Conservation (phyloP, 2,329 filamentous ascomycete species). For the Byssochlamys sp. region DNA sequence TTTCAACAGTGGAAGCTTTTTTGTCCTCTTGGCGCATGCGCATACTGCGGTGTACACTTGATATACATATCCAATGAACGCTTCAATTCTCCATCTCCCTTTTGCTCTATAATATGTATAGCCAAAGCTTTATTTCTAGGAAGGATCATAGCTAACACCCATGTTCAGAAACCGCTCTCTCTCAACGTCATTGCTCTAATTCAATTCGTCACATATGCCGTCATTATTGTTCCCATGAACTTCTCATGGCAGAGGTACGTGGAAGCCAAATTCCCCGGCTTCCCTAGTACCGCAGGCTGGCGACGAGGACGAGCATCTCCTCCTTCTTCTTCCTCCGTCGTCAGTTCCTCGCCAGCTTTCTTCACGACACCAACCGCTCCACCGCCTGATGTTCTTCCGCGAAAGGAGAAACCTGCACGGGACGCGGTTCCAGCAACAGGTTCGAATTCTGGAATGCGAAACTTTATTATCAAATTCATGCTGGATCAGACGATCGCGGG, state of each 20-base stretch:
- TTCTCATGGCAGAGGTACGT: conserved; percentile 76
- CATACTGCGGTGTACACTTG: neutral
- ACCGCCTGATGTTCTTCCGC: conserved; percentile 21
- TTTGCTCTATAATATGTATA: neutral
- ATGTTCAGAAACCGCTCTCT: conserved; percentile 45
- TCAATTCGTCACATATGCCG: conserved; percentile 66
- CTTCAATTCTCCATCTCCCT: neutral
- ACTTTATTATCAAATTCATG: conserved; percentile 44
- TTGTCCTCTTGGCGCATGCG: neutral
- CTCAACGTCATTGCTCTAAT: conserved; percentile 61
- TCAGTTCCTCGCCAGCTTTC: neutral
- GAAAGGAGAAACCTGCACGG: conserved; percentile 12
- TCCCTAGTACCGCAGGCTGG: conserved; percentile 27
- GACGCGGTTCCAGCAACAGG: conserved; percentile 19
- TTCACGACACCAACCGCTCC: conserved; percentile 9
- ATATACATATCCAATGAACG: neutral
- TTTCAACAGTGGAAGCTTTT: neutral
- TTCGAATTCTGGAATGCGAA: conserved; percentile 33
- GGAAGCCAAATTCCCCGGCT: conserved; percentile 63
- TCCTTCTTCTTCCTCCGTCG: conserved; percentile 24
- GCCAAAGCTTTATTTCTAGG: neutral
- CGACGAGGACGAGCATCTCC: conserved; percentile 13
- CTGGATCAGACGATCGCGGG: conserved; percentile 51
- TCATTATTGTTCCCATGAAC: conserved; percentile 70
- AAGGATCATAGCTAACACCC: neutral